phyloP scores from a whole-genome alignment of 352 stramenopile genomes.

The Phytophthora foliorum region DNA sequence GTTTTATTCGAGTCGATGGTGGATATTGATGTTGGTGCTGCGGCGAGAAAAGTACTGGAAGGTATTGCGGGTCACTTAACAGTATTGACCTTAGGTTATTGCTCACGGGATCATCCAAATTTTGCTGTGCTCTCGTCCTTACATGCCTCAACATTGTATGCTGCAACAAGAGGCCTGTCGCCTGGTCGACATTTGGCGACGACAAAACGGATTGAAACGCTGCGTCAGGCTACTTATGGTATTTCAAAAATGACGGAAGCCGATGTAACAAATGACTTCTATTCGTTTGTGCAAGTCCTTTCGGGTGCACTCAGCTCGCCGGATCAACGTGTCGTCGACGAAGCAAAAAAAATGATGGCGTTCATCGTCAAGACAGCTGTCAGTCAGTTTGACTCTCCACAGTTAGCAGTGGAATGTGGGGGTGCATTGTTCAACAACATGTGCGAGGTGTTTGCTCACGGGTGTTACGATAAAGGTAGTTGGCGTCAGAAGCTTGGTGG shows the following conservation, averaged over 20 bases:
- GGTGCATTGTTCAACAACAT: slow-evolving; percentile 82
- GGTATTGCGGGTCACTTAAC: slow-evolving; percentile 70
- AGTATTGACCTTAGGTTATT: slow-evolving; percentile 52
- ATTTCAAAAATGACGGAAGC: slow-evolving; percentile 63
- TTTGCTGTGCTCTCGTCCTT: slow-evolving; percentile 79
- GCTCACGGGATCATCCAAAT: slow-evolving; percentile 63
- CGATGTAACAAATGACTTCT: slow-evolving; percentile 67
- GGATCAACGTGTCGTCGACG: slow-evolving; percentile 65
- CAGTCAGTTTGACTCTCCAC: slow-evolving; percentile 44
- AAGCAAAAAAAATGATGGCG: slow-evolving; percentile 56
- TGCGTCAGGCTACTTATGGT: slow-evolving; percentile 81
- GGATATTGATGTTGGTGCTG: slow-evolving; percentile 75
- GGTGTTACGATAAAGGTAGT: slow-evolving; percentile 88
- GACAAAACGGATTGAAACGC: slow-evolving; percentile 80
- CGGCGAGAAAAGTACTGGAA: slow-evolving; percentile 68
- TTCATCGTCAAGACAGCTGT: slow-evolving; percentile 66
- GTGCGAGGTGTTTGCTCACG: slow-evolving; percentile 85
- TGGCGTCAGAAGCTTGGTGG: slow-evolving; percentile 89
- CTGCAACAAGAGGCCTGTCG: slow-evolving; percentile 81
- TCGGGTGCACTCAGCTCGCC: slow-evolving; percentile 73
- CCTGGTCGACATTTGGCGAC: slow-evolving; percentile 83
- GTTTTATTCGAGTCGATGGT: slow-evolving; percentile 80
- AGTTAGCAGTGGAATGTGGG: slow-evolving; percentile 57
- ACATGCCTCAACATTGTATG: slow-evolving; percentile 77
- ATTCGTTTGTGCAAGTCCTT: slow-evolving; percentile 70